Evolutionary conservation across 73 alveolate species (phyloP).

Genomic region (Uronychia binucleata): DNA sequence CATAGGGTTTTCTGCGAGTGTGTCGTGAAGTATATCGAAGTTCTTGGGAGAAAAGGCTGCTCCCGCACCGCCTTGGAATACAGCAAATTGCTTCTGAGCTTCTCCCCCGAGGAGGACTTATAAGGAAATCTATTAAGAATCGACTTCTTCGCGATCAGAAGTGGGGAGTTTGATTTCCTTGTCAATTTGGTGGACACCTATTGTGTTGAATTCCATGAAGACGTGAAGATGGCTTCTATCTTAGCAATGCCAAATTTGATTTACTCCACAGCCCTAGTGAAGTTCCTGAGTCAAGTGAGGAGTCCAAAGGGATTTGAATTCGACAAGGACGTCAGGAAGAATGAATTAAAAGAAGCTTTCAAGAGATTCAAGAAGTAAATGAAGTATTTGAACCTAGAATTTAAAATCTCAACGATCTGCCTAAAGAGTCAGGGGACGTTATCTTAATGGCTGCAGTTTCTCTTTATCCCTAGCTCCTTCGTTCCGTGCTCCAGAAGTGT

Average conservation of each 20-base stretch:
- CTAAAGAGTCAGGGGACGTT: slow-evolving; percentile 29
- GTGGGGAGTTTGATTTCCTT: slow-evolving; percentile 59
- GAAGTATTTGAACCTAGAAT: neutral
- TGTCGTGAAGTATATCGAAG: slow-evolving; percentile 65
- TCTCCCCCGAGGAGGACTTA: slow-evolving; percentile 68
- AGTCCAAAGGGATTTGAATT: neutral
- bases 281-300: slow-evolving; percentile 13
- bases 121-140: slow-evolving; percentile 68
- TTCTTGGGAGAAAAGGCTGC: slow-evolving; percentile 81
- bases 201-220: slow-evolving; percentile 54
- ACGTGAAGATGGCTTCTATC: slow-evolving; percentile 27
- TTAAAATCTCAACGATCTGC: neutral
- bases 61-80: slow-evolving; percentile 71
- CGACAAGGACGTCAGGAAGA: slow-evolving; percentile 3
- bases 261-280: slow-evolving; percentile 64
- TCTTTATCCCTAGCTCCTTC: slow-evolving; percentile 52
- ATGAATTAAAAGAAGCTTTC: neutral
- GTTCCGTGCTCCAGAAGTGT: slow-evolving; percentile 32
- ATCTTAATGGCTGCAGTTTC: slow-evolving; percentile 41
- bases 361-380: neutral
- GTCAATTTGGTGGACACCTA: slow-evolving; percentile 44
- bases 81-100: slow-evolving; percentile 59
- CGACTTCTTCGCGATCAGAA: slow-evolving; percentile 73
- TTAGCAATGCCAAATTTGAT: slow-evolving; percentile 66
- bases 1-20: slow-evolving; percentile 41